These are phyloP conservation scores for Thymus quinquecostatus DNA, from an alignment of 257 asterid genomes.

Conservation along the genomic window DNA sequence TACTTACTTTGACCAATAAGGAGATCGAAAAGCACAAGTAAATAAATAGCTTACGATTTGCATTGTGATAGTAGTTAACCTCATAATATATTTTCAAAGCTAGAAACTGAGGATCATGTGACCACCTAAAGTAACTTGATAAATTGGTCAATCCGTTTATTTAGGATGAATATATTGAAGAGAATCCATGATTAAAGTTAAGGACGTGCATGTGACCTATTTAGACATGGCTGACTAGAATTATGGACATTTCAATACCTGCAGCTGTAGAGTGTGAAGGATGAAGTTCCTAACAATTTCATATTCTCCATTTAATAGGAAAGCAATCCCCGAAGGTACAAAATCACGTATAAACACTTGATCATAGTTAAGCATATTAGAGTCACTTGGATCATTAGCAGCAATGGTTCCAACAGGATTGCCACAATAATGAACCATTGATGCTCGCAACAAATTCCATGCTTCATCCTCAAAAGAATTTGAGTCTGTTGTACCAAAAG, in stretches of 20 bases:
- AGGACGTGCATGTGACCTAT: background rate
- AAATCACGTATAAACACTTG: slow-evolving; percentile 92
- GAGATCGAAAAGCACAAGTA: slow-evolving; percentile 4
- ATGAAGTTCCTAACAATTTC: slow-evolving; percentile 84
- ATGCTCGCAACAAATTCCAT: slow-evolving; percentile 71
- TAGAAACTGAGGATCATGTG: slow-evolving; percentile 12
- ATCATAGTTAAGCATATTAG: slow-evolving; percentile 76
- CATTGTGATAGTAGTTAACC: background rate
- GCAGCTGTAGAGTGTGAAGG: slow-evolving; percentile 91
- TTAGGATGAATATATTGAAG: background rate
- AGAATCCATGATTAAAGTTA: background rate
- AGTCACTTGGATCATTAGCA: slow-evolving; percentile 85
- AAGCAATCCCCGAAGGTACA: slow-evolving; percentile 87
- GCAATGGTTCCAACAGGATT: slow-evolving; percentile 87
- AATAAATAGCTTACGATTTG: background rate
- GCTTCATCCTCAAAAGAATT: slow-evolving; percentile 86
- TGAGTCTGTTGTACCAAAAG: slow-evolving; percentile 37
- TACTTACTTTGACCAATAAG: background rate
- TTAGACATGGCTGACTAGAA: background rate
- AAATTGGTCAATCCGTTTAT: slow-evolving; percentile 4
- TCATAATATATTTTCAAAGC: slow-evolving; percentile 9
- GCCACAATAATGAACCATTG: slow-evolving; percentile 78
- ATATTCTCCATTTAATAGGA: slow-evolving; percentile 82
- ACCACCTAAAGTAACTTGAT: slow-evolving; percentile 6
- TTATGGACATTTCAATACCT: slow-evolving; percentile 49